phyloP scores from a whole-genome alignment of 441 rosid genomes.

The Jatropha podagrica region DNA sequence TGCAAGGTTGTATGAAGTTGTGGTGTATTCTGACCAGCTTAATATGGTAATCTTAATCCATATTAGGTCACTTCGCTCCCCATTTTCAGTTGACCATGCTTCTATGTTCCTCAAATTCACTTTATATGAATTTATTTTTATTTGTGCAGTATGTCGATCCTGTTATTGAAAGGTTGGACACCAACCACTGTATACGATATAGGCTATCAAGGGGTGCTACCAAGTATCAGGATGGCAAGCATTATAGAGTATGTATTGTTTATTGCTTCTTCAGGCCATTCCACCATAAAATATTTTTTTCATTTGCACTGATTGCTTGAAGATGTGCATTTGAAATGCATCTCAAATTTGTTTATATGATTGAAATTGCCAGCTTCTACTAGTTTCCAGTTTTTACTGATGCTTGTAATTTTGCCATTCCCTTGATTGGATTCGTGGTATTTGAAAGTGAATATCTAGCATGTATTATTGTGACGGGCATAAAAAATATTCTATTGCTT shows the following conservation, averaged over 20 bases:
- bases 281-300: background rate
- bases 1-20: slow-evolving; percentile 72
- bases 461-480: background rate
- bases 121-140: background rate
- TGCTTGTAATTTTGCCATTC: background rate
- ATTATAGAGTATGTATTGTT: slow-evolving; percentile 61
- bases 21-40: slow-evolving; percentile 81
- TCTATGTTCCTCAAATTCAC: background rate
- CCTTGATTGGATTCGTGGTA: background rate
- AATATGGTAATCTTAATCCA: slow-evolving; percentile 55
- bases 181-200: slow-evolving; percentile 57
- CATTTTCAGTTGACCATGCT: background rate
- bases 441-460: background rate
- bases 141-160: slow-evolving; percentile 73
- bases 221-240: slow-evolving; percentile 86
- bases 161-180: slow-evolving; percentile 82
- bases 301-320: background rate
- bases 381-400: background rate
- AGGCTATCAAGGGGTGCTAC: slow-evolving; percentile 81
- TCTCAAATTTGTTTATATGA: background rate
- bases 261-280: background rate
- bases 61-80: background rate
- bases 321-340: background rate
- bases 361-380: background rate
- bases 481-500: background rate